Percentiles rank a stretch among this genome's conserved stretches.
phyloP scores from a whole-genome alignment of 805 yeast species.

The Metschnikowia anglica region DNA sequence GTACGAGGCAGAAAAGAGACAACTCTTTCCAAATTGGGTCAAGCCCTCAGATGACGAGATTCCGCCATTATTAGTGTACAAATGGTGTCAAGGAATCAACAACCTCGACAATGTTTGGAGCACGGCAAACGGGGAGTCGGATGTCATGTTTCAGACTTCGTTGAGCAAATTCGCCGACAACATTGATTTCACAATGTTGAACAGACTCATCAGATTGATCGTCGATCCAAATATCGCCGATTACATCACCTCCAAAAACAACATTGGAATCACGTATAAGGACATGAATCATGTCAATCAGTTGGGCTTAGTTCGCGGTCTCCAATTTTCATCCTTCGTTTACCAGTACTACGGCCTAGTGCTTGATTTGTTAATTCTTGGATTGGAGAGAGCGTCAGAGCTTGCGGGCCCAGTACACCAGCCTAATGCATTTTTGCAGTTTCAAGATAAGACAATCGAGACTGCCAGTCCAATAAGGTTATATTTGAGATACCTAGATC shows the following conservation, averaged over 20 bases:
- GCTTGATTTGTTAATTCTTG: constrained; percentile 77
- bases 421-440: constrained; percentile 81
- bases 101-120: constrained; percentile 80
- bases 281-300: constrained; percentile 95
- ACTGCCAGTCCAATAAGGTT: constrained; percentile 70
- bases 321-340: constrained; percentile 87
- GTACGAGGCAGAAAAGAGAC: constrained; percentile 90
- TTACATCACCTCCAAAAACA: constrained; percentile 88
- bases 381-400: constrained; percentile 83
- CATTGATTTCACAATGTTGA: constrained; percentile 82
- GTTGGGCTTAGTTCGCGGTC: constrained; percentile 82
- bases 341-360: constrained; percentile 88
- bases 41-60: constrained; percentile 94
- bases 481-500: constrained; percentile 82
- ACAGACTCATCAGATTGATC: constrained; percentile 73
- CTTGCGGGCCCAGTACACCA: constrained; percentile 72
- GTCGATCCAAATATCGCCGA: constrained; percentile 93
- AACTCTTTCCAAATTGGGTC: constrained; percentile 91
- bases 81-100: constrained; percentile 91
- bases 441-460: constrained; percentile 57
- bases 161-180: constrained; percentile 75
- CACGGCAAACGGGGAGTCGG: constrained; percentile 66
- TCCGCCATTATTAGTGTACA: constrained; percentile 87
- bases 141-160: constrained; percentile 80
- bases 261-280: constrained; percentile 76